A percentile compares a stretch with the other conserved stretches of the same genome.
Evolutionary conservation across 768 basidiomycete species (phyloP).

Genomic region (Amanita phalloides): DNA sequence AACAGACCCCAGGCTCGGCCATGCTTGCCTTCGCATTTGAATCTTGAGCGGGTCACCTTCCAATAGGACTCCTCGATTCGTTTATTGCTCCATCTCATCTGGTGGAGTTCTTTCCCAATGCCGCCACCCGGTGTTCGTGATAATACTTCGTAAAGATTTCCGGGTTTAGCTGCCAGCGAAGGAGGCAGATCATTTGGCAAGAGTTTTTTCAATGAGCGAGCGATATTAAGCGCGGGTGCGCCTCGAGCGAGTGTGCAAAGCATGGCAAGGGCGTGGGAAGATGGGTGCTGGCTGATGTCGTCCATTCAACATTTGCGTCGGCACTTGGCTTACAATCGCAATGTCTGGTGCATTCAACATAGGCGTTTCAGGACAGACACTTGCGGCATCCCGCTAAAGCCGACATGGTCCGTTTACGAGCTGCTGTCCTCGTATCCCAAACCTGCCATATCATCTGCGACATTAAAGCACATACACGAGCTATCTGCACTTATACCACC

Average conservation of each 20-base stretch:
- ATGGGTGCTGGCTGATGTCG: conserved; percentile 10
- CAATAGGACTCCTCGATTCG: conserved; percentile 61
- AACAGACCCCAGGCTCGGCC: conserved; percentile 80
- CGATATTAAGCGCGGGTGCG: conserved; percentile 14
- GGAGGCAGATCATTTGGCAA: conserved; percentile 52
- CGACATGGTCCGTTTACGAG: conserved; percentile 75
- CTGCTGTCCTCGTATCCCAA: conserved; percentile 70
- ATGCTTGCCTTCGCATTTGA: conserved; percentile 65
- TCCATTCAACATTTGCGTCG: conserved; percentile 10
- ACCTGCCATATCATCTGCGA: conserved; percentile 45
- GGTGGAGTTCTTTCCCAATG: conserved; percentile 58
- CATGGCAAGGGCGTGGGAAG: conserved; percentile 19
- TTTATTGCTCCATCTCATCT: conserved; percentile 65
- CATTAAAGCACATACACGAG: conserved; percentile 54
- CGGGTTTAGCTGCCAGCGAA: conserved; percentile 42
- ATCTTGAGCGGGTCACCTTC: conserved; percentile 58
- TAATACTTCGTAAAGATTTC: conserved; percentile 64
- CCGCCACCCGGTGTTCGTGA: conserved; percentile 59
- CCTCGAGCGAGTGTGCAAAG: conserved; percentile 16
- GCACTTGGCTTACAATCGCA: conserved; percentile 8
- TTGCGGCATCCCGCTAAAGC: conserved; percentile 50
- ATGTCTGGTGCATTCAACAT: neutral
- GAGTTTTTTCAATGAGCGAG: conserved; percentile 38
- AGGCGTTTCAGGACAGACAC: conserved; percentile 31
- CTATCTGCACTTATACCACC: conserved; percentile 69